Conservation (phyloP, 2,329 filamentous ascomycete genomes). For the Pseudogymnoascus sp. region DNA sequence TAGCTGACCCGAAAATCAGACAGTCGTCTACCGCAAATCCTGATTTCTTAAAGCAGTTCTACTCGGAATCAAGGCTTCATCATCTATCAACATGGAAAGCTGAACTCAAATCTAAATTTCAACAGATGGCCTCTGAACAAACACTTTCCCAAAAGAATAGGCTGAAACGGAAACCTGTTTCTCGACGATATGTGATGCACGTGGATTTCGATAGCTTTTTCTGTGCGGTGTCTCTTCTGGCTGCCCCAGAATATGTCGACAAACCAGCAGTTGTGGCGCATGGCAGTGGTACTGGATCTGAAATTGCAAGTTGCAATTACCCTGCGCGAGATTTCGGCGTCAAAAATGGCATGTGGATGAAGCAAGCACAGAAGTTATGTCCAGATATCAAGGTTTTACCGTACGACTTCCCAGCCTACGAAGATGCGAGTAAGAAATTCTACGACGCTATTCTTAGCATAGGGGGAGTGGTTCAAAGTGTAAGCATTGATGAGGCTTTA, state of each 20-base stretch:
- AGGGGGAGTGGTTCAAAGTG: constrained; percentile 83
- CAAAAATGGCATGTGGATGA: constrained; percentile 99
- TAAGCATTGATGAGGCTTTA: constrained; percentile 92
- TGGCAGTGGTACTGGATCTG: constrained; percentile 74
- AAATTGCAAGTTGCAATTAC: constrained; percentile 98
- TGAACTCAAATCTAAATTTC: constrained; percentile 82
- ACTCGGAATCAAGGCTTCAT: constrained; percentile 88
- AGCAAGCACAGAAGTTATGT: constrained; percentile 73
- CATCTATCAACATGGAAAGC: constrained; percentile 97
- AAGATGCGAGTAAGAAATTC: constrained; percentile 81
- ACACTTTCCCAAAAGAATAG: constrained; percentile 40
- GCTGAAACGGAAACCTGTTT: constrained; percentile 48
- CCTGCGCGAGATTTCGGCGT: constrained; percentile 77
- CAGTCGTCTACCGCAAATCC: constrained; percentile 91
- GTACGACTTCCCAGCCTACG: constrained; percentile 92
- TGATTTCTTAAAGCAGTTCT: constrained; percentile 88
- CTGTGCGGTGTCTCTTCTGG: constrained; percentile 76
- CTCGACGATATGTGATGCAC: constrained; percentile 80
- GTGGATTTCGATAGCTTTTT: constrained; percentile 99
- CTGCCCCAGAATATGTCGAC: constrained; percentile 64
- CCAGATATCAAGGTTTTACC: constrained; percentile 83
- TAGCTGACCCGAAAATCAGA: constrained; percentile 77
- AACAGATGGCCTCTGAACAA: constrained; percentile 70
- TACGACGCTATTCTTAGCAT: constrained; percentile 77
- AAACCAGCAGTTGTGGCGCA: constrained; percentile 89